Evolutionary conservation across 495 filamentous ascomycete species (phyloP).

Genomic region (Xylaria curta): DNA sequence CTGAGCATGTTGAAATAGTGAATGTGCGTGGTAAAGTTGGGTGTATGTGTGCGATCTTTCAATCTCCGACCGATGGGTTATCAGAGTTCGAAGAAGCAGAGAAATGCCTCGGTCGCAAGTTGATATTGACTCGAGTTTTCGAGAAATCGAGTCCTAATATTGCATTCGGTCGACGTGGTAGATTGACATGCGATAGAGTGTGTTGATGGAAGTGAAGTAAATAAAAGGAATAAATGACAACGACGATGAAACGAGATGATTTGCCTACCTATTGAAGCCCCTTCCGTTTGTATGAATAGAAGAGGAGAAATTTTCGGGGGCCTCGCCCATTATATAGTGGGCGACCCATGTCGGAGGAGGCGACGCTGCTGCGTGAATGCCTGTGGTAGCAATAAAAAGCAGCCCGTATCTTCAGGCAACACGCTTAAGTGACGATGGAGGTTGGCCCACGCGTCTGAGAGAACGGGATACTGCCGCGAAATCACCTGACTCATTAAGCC

Average conservation of each 20-base stretch:
- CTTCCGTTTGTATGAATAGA: conserved; percentile 12
- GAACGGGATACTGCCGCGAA: conserved; percentile 39
- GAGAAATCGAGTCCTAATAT: conserved; percentile 6
- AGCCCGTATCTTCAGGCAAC: conserved; percentile 37
- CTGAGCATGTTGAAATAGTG: conserved; percentile 38
- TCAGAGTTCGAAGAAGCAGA: conserved; percentile 9
- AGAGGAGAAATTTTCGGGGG: conserved; percentile 31
- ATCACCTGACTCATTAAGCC: conserved; percentile 42
- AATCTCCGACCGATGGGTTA: conserved; percentile 2
- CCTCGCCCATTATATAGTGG: conserved; percentile 38
- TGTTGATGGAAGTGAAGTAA: conserved; percentile 3
- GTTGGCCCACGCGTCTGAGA: conserved; percentile 40
- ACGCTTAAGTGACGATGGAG: conserved; percentile 40
- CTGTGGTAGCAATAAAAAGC: conserved; percentile 19
- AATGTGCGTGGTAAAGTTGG: conserved; percentile 23
- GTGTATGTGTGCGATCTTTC: neutral
- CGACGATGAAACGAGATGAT: conserved; percentile 13
- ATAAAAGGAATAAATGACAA: conserved; percentile 1
- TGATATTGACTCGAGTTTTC: neutral
- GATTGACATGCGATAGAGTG: conserved; percentile 13
- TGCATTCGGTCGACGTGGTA: neutral
- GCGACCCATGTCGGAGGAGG: conserved; percentile 37
- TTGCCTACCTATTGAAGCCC: conserved; percentile 22
- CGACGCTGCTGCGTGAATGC: conserved; percentile 28
- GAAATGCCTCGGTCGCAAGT: conserved; percentile 23